Percentiles rank a stretch among this genome's conserved stretches.
Evolutionary conservation across 1,139 yeast genomes (phyloP).

Genomic region (Suhomyces chickasaworum): DNA sequence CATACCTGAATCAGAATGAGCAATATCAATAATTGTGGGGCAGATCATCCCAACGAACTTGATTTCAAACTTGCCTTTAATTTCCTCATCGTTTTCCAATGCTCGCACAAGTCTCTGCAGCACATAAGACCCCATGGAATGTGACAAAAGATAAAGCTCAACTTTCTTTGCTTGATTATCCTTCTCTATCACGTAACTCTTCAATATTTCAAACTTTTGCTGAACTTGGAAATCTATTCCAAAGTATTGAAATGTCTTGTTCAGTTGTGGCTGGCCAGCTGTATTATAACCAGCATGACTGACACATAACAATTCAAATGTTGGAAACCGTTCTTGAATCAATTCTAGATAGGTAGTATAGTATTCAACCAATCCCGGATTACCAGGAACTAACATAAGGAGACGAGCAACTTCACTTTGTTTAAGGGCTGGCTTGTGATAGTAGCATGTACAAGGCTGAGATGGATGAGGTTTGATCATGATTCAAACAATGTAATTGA

Average conservation of each 20-base stretch:
- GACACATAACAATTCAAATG: constrained; percentile 51
- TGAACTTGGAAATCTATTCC: constrained; percentile 52
- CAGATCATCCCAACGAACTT: constrained; percentile 60
- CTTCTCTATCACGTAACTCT: constrained; percentile 26
- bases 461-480: constrained; percentile 9
- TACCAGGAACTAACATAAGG: constrained; percentile 64
- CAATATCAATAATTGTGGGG: constrained; percentile 63
- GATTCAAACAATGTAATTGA: not conserved
- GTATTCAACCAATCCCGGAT: constrained; percentile 65
- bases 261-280: constrained; percentile 16
- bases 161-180: constrained; percentile 21
- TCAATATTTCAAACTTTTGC: constrained; percentile 47
- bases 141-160: constrained; percentile 53
- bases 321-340: constrained; percentile 46
- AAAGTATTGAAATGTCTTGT: constrained; percentile 24
- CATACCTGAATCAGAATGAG: constrained; percentile 52
- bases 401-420: constrained; percentile 10
- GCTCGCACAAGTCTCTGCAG: constrained; percentile 49
- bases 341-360: constrained; percentile 52
- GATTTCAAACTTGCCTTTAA: constrained; percentile 24
- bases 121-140: constrained; percentile 64
- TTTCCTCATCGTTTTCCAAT: constrained; percentile 24
- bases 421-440: constrained; percentile 21
- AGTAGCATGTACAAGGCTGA: constrained; percentile 32
- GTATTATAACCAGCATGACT: constrained; percentile 58